phyloP scores from a whole-genome alignment of 306 rosid genomes.

The Vigna nakashimae region DNA sequence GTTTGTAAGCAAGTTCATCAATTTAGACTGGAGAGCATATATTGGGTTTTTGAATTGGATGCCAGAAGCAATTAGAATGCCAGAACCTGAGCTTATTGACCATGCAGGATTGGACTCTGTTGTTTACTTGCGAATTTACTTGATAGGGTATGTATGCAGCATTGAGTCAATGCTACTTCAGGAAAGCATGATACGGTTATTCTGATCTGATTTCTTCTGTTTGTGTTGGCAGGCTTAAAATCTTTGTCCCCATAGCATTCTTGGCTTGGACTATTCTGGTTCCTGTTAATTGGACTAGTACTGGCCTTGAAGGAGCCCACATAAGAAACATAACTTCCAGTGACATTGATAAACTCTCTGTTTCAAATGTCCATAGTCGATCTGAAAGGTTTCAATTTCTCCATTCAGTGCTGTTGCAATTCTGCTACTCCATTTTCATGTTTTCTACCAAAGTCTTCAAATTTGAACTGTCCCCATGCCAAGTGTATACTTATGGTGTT shows the following conservation, averaged over 20 bases:
- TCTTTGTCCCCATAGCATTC: constrained; percentile 76
- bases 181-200: background rate
- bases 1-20: constrained; percentile 68
- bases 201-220: constrained; percentile 20
- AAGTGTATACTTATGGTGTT: background rate
- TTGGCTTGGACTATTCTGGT: constrained; percentile 77
- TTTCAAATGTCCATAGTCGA: constrained; percentile 62
- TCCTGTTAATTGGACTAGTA: constrained; percentile 75
- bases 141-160: constrained; percentile 65
- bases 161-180: constrained; percentile 10
- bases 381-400: constrained; percentile 62
- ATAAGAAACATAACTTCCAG: constrained; percentile 66
- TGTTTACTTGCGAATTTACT: constrained; percentile 83
- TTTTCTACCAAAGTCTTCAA: background rate
- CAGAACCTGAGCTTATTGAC: constrained; percentile 87
- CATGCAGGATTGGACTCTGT: constrained; percentile 90
- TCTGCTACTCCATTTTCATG: background rate
- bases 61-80: constrained; percentile 82
- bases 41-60: constrained; percentile 75
- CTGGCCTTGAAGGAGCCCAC: constrained; percentile 38
- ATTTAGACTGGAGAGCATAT: constrained; percentile 77
- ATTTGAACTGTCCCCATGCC: background rate
- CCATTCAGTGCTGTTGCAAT: constrained; percentile 31
- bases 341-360: constrained; percentile 80
- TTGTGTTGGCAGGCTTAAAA: constrained; percentile 69